Base-by-base conservation (phyloP, 148 eudicot genomes). In the Chenopodium album region DNA sequence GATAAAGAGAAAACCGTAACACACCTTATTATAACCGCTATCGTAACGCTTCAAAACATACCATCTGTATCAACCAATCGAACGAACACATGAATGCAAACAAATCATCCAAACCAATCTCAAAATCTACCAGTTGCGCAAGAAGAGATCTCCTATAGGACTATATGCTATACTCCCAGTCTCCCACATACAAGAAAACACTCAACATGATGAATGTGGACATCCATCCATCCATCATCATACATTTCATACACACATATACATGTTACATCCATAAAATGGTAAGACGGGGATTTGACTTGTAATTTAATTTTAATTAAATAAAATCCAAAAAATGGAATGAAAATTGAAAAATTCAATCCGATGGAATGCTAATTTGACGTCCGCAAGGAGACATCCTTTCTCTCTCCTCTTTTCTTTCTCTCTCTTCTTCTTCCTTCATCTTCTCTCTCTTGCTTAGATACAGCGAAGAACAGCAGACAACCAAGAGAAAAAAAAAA, bases 341-440 rank as follows among this genome's bases (percentile, higher is more conserved):
- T 32, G 56, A 41, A 41, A 66, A 32, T 12, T 62, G 34, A 60
- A 78, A 82, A 84, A 82, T 88, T 92, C 86, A 93, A 92, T 88
- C 87, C 69, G 77, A 92, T 89, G 80, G n/a, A 93, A 93, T 90
- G 71, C 80, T 66, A 68, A 78, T 89, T 93, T 93, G 93, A 93
- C 92, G 94, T 93, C 97, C 95, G 94, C 92, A 86, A 90, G 84
- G 88, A 88, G 87, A 83, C 83, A 75, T 78, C 72, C 84, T 1
- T 20, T 75, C 71, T 79, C 76, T 82, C 63, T 66, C 32, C 78
- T 86, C 81, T 76, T 41, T 41, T 41, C 84, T 1, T 16, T 75
- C 71, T 81, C 76, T 82, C 63, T 66, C 32, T 73, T 86, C 79
- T 76, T 41, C 44, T 76, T 81, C 72, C 52, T 26, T 77, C 77